phyloP scores from a whole-genome alignment of 164 flowering plant species.

The Magnolia kwangsiensis region DNA sequence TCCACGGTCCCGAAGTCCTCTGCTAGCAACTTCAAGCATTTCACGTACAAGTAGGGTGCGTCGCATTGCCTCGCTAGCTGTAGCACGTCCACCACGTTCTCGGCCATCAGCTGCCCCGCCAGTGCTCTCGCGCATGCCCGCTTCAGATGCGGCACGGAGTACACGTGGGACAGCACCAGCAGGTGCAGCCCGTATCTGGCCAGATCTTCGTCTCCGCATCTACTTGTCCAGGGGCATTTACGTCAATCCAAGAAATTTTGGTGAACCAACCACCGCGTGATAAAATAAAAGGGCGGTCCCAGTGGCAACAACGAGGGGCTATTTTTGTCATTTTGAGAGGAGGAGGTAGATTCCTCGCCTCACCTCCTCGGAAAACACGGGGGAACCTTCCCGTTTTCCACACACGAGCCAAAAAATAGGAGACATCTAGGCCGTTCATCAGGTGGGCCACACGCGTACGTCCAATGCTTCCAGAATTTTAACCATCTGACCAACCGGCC shows the following conservation, averaged over 20 bases:
- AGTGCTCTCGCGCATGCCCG: conserved; percentile 54
- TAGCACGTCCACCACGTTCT: conserved; percentile 79
- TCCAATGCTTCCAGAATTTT: no score
- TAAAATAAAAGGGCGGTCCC: not conserved
- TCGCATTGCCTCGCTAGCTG: conserved; percentile 80
- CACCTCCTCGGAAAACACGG: not conserved
- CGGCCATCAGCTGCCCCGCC: conserved; percentile 41
- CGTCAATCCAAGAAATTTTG: no score
- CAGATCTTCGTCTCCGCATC: conserved; percentile 69
- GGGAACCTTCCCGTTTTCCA: no score
- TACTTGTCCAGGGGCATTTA: conserved; percentile 16
- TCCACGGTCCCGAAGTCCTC: conserved; percentile 58
- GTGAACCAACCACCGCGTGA: not conserved
- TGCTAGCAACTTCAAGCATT: conserved; percentile 65
- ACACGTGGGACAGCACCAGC: conserved; percentile 79
- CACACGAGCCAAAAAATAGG: no score
- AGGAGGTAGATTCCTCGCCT: not conserved
- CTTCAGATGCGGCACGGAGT: conserved; percentile 61
- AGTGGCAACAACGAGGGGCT: not conserved
- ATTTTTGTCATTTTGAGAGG: not conserved
- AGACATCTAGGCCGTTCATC: no score
- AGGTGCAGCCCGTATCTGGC: conserved; percentile 75
- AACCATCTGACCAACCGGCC: no score
- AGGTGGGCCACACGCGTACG: no score
- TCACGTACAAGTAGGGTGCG: conserved; percentile 74